Percentiles rank a stretch among this genome's conserved stretches.
Conservation (phyloP, 805 yeast species). For the Brettanomyces bruxellensis region DNA sequence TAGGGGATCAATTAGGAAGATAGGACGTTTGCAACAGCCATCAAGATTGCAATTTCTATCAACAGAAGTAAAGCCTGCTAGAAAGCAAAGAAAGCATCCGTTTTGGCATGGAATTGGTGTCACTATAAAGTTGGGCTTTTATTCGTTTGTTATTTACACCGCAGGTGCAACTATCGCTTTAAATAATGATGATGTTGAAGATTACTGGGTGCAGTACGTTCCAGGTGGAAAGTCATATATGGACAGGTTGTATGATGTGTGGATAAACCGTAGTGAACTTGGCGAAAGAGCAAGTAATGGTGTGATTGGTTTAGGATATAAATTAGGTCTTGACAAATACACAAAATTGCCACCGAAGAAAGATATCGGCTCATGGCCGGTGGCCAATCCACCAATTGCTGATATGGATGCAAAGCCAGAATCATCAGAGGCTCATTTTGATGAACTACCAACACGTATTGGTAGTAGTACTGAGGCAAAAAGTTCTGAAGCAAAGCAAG, state of each 20-base stretch:
- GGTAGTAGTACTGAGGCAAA: background rate
- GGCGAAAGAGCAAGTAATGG: slow-evolving; percentile 1
- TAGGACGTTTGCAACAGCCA: background rate
- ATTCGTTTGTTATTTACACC: slow-evolving; percentile 33
- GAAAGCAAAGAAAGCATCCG: background rate
- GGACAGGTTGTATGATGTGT: slow-evolving; percentile 35
- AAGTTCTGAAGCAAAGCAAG: background rate
- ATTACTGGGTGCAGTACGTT: slow-evolving; percentile 50
- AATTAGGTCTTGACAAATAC: slow-evolving; percentile 31
- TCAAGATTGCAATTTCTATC: too few relatives aligned
- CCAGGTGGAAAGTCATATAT: slow-evolving; percentile 55
- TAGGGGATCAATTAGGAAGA: background rate
- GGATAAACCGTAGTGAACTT: slow-evolving; percentile 18
- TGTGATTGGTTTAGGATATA: slow-evolving; percentile 12
- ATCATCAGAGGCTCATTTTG: background rate
- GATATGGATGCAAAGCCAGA: slow-evolving; percentile 2
- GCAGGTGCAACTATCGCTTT: slow-evolving; percentile 54
- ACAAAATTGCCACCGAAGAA: slow-evolving; percentile 32
- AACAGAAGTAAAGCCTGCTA: too few relatives aligned
- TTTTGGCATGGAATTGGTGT: slow-evolving; percentile 4
- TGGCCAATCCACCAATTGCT: slow-evolving; percentile 10
- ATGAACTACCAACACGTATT: background rate
- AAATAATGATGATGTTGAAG: slow-evolving; percentile 50
- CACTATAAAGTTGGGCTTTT: slow-evolving; percentile 17
- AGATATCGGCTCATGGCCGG: slow-evolving; percentile 17